Conservation (phyloP, 2,329 filamentous ascomycete species). For the Alternaria solani region DNA sequence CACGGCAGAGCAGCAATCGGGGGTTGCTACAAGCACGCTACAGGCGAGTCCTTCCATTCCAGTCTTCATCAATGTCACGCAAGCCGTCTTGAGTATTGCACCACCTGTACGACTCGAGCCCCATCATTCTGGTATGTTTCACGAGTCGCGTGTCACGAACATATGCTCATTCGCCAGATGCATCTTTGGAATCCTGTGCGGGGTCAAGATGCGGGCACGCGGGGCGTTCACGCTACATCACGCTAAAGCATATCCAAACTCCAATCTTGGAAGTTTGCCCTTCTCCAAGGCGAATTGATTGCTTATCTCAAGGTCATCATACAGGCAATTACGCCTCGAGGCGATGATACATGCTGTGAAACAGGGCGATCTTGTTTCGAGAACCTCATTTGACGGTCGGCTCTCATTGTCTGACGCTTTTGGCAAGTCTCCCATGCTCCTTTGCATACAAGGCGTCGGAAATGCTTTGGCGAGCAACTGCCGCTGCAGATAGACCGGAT, state of each 20-base stretch:
- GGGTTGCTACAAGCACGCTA: background rate
- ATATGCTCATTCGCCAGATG: constrained; percentile 10
- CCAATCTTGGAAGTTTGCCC: background rate
- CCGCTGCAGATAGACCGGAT: constrained; percentile 19
- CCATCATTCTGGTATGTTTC: background rate
- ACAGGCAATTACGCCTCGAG: background rate
- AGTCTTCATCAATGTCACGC: background rate
- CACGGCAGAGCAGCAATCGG: background rate
- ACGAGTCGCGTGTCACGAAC: constrained; percentile 3
- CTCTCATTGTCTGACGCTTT: background rate
- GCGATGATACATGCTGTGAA: background rate
- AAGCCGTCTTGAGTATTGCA: background rate
- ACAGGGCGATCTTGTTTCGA: background rate
- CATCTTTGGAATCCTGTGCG: constrained; percentile 4
- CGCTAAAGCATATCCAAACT: constrained; percentile 26
- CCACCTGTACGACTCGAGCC: background rate
- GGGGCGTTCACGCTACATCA: constrained; percentile 15
- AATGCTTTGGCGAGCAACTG: constrained; percentile 36
- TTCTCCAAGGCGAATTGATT: background rate
- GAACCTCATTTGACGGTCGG: background rate
- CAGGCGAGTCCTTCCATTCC: background rate
- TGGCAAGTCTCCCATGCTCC: constrained; percentile 15
- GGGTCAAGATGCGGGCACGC: constrained; percentile 30
- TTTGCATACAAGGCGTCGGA: constrained; percentile 39
- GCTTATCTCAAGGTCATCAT: background rate